Percentiles rank a stretch among this genome's conserved stretches.
These are phyloP conservation scores for Alternaria ethzedia DNA, from an alignment of 2,329 filamentous ascomycete genomes.

Conservation along the genomic window DNA sequence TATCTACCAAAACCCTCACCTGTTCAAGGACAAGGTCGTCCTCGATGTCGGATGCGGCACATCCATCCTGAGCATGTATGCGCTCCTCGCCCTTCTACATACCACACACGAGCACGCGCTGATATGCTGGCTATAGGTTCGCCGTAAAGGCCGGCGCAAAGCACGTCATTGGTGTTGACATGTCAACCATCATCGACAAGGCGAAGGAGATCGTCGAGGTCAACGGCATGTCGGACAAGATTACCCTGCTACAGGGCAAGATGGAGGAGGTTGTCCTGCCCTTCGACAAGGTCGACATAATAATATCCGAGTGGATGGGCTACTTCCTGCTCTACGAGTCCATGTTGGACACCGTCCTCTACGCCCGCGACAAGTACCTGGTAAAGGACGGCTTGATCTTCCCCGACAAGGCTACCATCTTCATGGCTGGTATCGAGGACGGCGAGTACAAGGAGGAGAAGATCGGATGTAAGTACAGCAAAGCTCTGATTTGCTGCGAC, in stretches of 20 bases:
- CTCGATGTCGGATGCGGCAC: constrained; percentile 98
- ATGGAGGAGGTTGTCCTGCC: constrained; percentile 98
- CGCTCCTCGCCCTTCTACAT: constrained; percentile 23
- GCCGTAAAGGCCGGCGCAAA: constrained; percentile 95
- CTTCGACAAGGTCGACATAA: constrained; percentile 96
- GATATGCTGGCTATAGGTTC: constrained; percentile 69
- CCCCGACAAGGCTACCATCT: constrained; percentile 98
- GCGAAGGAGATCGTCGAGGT: constrained; percentile 90
- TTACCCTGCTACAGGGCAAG: constrained; percentile 97
- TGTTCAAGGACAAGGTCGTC: constrained; percentile 91
- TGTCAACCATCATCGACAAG: constrained; percentile 99
- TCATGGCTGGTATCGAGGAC: constrained; percentile 95
- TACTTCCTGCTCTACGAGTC: constrained; percentile 98
- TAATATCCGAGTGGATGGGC: constrained; percentile 99
- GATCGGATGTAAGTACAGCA: constrained; percentile 77
- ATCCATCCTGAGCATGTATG: constrained; percentile 96
- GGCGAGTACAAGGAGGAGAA: constrained; percentile 99
- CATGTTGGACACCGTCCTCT: constrained; percentile 98
- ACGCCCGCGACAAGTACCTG: constrained; percentile 92
- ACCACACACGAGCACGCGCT: constrained; percentile 25
- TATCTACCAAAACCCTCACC: constrained; percentile 94
- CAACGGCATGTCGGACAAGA: constrained; percentile 94
- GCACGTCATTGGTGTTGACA: constrained; percentile 98
- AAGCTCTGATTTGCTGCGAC: neutral
- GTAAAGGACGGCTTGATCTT: constrained; percentile 89